Percentiles rank a stretch among this genome's conserved stretches.
phyloP scores from a whole-genome alignment of 2,329 filamentous ascomycete species.

The Rasamsonia emersonii region DNA sequence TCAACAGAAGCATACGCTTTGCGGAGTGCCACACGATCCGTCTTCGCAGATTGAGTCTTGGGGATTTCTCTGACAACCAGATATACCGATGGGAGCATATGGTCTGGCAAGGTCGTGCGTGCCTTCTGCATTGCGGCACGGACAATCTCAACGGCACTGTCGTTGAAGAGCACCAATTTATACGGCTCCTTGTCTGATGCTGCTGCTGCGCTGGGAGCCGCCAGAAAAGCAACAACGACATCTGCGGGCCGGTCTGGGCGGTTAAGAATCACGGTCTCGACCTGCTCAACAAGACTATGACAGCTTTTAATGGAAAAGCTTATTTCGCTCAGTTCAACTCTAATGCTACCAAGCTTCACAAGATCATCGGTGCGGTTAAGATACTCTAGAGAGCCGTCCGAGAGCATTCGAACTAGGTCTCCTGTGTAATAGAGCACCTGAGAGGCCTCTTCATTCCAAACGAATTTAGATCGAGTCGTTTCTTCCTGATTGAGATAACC shows the following conservation, averaged over 20 bases:
- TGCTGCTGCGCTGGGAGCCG: conserved; percentile 14
- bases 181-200: conserved; percentile 1
- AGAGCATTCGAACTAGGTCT: conserved; percentile 16
- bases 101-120: conserved; percentile 9
- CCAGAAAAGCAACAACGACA: conserved; percentile 28
- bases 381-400: conserved; percentile 18
- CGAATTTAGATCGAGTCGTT: conserved; percentile 2
- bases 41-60: conserved; percentile 4
- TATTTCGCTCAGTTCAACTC: conserved; percentile 46
- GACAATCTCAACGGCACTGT: conserved; percentile 15
- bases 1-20: conserved; percentile 17
- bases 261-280: conserved; percentile 23
- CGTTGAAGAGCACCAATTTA: conserved; percentile 10
- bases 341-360: conserved; percentile 52
- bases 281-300: conserved; percentile 21
- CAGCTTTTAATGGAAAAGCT: conserved; percentile 24
- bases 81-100: conserved; percentile 5
- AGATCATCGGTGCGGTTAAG: conserved; percentile 35
- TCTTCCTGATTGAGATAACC: conserved; percentile 3
- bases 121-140: conserved; percentile 15
- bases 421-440: conserved; percentile 22
- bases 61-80: conserved; percentile 1
- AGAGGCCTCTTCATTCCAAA: neutral
- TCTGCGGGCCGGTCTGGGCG: conserved; percentile 23
- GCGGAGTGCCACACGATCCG: conserved; percentile 2